A percentile compares a stretch with the other conserved stretches of the same genome.
Conservation (phyloP, 1,139 yeast species). For the Chernovozyma aurita region DNA sequence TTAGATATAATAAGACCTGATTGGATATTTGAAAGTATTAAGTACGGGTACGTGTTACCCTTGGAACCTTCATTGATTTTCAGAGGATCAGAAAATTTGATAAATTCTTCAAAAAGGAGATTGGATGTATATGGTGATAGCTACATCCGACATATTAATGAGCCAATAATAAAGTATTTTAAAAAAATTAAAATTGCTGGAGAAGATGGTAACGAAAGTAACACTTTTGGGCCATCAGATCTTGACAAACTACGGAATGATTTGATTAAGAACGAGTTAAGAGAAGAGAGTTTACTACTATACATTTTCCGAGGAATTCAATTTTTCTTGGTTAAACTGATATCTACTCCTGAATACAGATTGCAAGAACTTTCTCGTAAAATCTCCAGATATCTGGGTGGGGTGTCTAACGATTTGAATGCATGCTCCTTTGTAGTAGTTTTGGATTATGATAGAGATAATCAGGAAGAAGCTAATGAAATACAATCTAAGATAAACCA, state of each 20-base stretch:
- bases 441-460: constrained; percentile 4
- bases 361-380: constrained; percentile 13
- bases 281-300: not conserved
- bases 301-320: constrained; percentile 2
- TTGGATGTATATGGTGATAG: constrained; percentile 58
- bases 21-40: constrained; percentile 71
- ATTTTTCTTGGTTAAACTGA: constrained; percentile 19
- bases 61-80: constrained; percentile 61
- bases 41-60: constrained; percentile 36
- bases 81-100: constrained; percentile 15
- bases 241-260: not conserved
- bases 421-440: constrained; percentile 26
- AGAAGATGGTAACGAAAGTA: constrained; percentile 3
- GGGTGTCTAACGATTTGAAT: constrained; percentile 10
- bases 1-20: constrained; percentile 60
- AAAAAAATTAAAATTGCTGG: constrained; percentile 3
- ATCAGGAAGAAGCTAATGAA: constrained; percentile 10
- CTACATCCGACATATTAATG: constrained; percentile 22
- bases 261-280: not conserved
- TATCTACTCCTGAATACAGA: constrained; percentile 5
- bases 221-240: too few relatives aligned
- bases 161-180: constrained; percentile 4
- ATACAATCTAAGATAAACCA: constrained; percentile 9
- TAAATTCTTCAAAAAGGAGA: constrained; percentile 15
- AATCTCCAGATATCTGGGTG: constrained; percentile 33